Evolutionary conservation across 192 early-diverging fungal genomes (phyloP), one percentile per base, ranked within the genome.

Genomic region (Dimargaris verticillata): DNA sequence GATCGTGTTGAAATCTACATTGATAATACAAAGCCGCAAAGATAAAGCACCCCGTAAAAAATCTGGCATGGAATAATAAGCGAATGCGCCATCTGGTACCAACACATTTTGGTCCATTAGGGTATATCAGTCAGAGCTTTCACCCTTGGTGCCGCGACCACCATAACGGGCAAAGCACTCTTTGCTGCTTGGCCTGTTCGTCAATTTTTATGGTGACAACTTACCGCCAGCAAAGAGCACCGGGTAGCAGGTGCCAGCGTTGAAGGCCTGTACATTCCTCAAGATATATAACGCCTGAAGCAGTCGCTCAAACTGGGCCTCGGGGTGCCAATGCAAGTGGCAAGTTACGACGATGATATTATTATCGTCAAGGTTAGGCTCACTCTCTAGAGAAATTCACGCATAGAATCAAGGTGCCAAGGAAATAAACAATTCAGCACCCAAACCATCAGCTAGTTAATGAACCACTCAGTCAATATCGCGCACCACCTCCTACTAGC

Each of bases 281-380:
- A 51, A n/a, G 26, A 51, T 51, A 26, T 7, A 51, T 11, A 26
- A 10, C 49, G 26, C 10, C 38, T 59, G 57, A 13, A 44, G 13
- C 17, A 59, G 42, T 44, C 57, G 57, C 6, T 41, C 20, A 44
- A 59, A 59, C 15, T 12, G 7, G 41, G 33, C 57, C 38, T 41
- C 20, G 18, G 43, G 43, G 11, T 59, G 29, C 57, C 57, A 59
- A 44, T 59, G 42, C n/a, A 59, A 22, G 25, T 59, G 57, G 43
- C 41, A 44, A 6, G 24, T 59, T 6, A 25, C 29, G 20, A 59
- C 57, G n/a, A 59, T 43, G 0, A 59, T 18, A 20, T 18, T 20
- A 13, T 25, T 12, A 13, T 12, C 51, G 11, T 25, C 51, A 20
- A 26, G 51, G 22, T 18, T 52, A 20, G 22, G 17, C 51, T 18